A percentile compares a stretch with the other conserved stretches of the same genome.
phyloP scores from a whole-genome alignment of 1,139 yeast species.

The Yamadazyma pseudoaaseri region DNA sequence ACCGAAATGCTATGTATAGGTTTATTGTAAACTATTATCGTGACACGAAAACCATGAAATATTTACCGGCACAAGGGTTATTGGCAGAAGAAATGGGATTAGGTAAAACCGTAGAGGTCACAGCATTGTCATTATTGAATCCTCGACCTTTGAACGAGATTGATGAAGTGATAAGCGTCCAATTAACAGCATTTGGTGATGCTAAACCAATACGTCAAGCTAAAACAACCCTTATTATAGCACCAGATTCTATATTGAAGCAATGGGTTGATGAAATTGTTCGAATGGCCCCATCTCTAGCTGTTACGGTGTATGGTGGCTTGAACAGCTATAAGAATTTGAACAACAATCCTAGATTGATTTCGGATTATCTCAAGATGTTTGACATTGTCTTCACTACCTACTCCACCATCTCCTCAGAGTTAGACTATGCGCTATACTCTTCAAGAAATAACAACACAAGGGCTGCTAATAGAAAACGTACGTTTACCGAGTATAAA shows the following conservation, averaged over 20 bases:
- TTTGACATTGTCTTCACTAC: slow-evolving; percentile 85
- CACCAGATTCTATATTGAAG: slow-evolving; percentile 76
- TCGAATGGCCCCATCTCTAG: slow-evolving; percentile 55
- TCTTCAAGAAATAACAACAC: slow-evolving; percentile 59
- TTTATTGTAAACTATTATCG: slow-evolving; percentile 24
- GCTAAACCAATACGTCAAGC: slow-evolving; percentile 49
- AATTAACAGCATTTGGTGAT: slow-evolving; percentile 32
- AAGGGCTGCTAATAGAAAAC: slow-evolving; percentile 28
- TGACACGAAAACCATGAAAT: slow-evolving; percentile 13
- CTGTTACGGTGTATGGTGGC: slow-evolving; percentile 65
- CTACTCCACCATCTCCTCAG: slow-evolving; percentile 66
- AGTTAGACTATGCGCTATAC: slow-evolving; percentile 78
- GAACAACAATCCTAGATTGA: slow-evolving; percentile 38
- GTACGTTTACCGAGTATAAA: slow-evolving; percentile 13
- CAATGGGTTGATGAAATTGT: slow-evolving; percentile 84
- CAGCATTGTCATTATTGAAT: slow-evolving; percentile 63
- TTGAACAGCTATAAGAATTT: slow-evolving; percentile 48
- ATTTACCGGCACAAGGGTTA: slow-evolving; percentile 60
- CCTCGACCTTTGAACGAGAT: slow-evolving; percentile 47
- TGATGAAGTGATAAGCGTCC: slow-evolving; percentile 37
- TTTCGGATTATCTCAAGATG: slow-evolving; percentile 47
- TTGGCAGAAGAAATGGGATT: slow-evolving; percentile 96
- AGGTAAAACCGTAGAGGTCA: slow-evolving; percentile 87
- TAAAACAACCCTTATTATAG: slow-evolving; percentile 75
- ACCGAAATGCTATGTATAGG: slow-evolving; percentile 26